Conservation (phyloP, 202 grass and related monocot species). For the Setaria viridis region DNA sequence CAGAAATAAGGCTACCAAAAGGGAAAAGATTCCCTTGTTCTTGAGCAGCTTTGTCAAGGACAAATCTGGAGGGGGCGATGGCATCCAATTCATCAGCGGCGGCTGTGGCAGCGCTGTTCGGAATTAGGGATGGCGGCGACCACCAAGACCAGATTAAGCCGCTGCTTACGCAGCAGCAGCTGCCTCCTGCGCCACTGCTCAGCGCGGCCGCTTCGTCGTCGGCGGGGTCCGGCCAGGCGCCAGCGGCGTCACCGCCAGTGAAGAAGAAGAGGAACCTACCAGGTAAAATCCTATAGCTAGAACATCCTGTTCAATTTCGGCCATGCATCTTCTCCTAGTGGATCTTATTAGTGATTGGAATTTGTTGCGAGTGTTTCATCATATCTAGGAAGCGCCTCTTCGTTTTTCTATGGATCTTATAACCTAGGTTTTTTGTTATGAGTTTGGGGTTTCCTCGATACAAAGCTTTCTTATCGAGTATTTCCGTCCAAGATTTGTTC, state of each 20-base stretch:
- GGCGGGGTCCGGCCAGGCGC: conserved; percentile 30
- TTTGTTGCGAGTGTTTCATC: not conserved
- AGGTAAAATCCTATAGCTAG: conserved; percentile 64
- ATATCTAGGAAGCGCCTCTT: not conserved
- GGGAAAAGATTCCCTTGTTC: conserved; percentile 41
- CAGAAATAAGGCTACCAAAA: conserved; percentile 36
- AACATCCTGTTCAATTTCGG: conserved; percentile 37
- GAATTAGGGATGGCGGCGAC: conserved; percentile 55
- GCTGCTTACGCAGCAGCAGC: conserved; percentile 42
- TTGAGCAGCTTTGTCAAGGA: conserved; percentile 19
- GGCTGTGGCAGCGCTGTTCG: conserved; percentile 52
- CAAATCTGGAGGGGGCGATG: conserved; percentile 52
- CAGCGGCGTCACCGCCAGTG: conserved; percentile 47
- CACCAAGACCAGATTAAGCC: conserved; percentile 65
- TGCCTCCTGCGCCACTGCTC: conserved; percentile 21
- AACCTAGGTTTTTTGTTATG: conserved; percentile 23
- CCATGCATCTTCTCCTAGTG: conserved; percentile 38
- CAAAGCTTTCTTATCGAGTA: not conserved
- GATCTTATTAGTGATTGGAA: conserved; percentile 12
- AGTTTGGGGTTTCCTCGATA: not conserved
- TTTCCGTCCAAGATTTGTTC: conserved; percentile 18
- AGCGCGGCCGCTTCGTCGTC: conserved; percentile 29
- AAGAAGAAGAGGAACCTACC: conserved; percentile 97
- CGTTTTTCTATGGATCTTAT: conserved; percentile 7
- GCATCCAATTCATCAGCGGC: conserved; percentile 65